Percentiles rank a stretch among this genome's conserved stretches.
Evolutionary conservation across 441 rosid species (phyloP).

Genomic region (Capsella rubella): DNA sequence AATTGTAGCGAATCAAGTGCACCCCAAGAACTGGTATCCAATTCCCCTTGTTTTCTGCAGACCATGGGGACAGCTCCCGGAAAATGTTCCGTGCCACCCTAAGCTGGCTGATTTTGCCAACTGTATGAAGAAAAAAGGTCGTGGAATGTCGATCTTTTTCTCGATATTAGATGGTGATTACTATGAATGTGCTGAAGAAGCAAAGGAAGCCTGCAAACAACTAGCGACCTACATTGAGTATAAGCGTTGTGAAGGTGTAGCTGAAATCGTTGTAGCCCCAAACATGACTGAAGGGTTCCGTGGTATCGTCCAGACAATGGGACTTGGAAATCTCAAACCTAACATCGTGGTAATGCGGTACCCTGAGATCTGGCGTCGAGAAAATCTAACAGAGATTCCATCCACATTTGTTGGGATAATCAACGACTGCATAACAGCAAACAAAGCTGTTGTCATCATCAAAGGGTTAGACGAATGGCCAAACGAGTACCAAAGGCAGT

Average conservation of each 20-base stretch:
- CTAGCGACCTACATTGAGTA: constrained; percentile 88
- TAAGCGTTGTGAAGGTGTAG: constrained; percentile 97
- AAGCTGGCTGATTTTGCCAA: constrained; percentile 98
- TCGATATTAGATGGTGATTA: constrained; percentile 95
- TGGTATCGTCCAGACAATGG: constrained; percentile 98
- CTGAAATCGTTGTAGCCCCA: constrained; percentile 98
- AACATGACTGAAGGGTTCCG: constrained; percentile 98
- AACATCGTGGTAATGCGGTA: constrained; percentile 97
- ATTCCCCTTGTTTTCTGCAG: constrained; percentile 97
- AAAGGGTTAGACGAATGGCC: constrained; percentile 99
- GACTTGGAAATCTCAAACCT: constrained; percentile 97
- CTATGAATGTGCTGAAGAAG: constrained; percentile 95
- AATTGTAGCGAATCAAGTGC: constrained; percentile 94
- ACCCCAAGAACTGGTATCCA: constrained; percentile 99
- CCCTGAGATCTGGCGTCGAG: constrained; percentile 99
- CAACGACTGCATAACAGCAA: constrained; percentile 95
- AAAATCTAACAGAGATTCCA: constrained; percentile 92
- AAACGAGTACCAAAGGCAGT: constrained; percentile 94
- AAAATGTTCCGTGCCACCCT: constrained; percentile 98
- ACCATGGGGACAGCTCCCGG: constrained; percentile 99
- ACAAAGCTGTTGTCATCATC: constrained; percentile 97
- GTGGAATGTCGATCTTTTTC: constrained; percentile 97
- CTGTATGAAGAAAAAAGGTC: constrained; percentile 99
- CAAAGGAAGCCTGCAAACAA: constrained; percentile 88
- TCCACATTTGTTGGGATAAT: constrained; percentile 91